These are phyloP conservation scores for Medicago truncatula DNA, from an alignment of 306 rosid genomes.

Conservation along the genomic window MtrunA17r5.0-ANR NC_053045.1:31652001-31652500, in stretches of 20 bases:
- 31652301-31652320: too few relatives aligned
- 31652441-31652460: too few relatives aligned
- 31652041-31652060: not conserved
- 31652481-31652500: too few relatives aligned
- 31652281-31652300: conserved; percentile 16
- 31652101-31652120: not conserved
- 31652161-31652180: not conserved
- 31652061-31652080: conserved; percentile 1
- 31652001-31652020: not conserved
- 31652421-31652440: too few relatives aligned
- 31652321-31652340: too few relatives aligned
- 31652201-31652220: conserved; percentile 10
- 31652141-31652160: conserved; percentile 5
- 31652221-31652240: not conserved
- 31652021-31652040: not conserved
- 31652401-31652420: too few relatives aligned
- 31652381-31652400: too few relatives aligned
- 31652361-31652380: too few relatives aligned
- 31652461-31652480: too few relatives aligned
- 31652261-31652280: conserved; percentile 16
- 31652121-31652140: not conserved
- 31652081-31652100: not conserved
- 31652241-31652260: conserved; percentile 10
- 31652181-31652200: not conserved
- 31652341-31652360: too few relatives aligned